phyloP scores from a whole-genome alignment of 352 stramenopile species.

The Globisporangium paddicum region DNA sequence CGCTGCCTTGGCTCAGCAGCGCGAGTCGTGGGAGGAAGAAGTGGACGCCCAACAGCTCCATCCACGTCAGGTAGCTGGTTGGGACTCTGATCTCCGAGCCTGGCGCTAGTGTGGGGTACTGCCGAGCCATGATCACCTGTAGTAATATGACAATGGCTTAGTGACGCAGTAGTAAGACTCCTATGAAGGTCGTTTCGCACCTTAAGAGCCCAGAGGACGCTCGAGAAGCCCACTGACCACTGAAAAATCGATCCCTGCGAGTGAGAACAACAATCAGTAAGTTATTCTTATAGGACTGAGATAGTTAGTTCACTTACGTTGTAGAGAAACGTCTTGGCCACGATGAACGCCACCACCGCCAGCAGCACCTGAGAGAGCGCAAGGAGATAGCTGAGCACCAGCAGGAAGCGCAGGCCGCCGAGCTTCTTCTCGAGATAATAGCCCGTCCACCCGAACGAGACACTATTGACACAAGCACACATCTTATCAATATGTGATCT shows the following conservation, averaged over 20 bases:
- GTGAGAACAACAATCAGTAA: background rate
- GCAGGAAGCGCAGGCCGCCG: constrained; percentile 18
- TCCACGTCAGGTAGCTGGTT: constrained; percentile 43
- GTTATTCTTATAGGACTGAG: background rate
- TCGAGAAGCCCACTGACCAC: constrained; percentile 20
- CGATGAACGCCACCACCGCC: constrained; percentile 13
- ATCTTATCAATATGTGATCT: background rate
- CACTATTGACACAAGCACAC: constrained; percentile 1
- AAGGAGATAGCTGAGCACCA: constrained; percentile 16
- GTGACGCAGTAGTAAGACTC: too few species aligned
- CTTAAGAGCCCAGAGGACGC: constrained; percentile 23
- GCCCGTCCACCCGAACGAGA: constrained; percentile 24
- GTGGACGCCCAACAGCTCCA: constrained; percentile 48
- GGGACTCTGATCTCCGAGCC: constrained; percentile 21
- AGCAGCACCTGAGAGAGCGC: constrained; percentile 19
- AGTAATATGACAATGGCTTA: background rate
- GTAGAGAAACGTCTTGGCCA: constrained; percentile 11
- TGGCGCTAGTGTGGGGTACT: constrained; percentile 20
- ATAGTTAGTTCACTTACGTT: constrained; percentile 7
- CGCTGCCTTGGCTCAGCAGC: constrained; percentile 48
- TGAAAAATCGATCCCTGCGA: constrained; percentile 13
- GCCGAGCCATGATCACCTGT: constrained; percentile 17
- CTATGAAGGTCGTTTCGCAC: constrained; percentile 3
- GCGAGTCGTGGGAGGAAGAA: constrained; percentile 37
- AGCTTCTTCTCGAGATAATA: constrained; percentile 23